Conservation (phyloP, 179 eudicot species). For the Beta macrorhiza region DNA sequence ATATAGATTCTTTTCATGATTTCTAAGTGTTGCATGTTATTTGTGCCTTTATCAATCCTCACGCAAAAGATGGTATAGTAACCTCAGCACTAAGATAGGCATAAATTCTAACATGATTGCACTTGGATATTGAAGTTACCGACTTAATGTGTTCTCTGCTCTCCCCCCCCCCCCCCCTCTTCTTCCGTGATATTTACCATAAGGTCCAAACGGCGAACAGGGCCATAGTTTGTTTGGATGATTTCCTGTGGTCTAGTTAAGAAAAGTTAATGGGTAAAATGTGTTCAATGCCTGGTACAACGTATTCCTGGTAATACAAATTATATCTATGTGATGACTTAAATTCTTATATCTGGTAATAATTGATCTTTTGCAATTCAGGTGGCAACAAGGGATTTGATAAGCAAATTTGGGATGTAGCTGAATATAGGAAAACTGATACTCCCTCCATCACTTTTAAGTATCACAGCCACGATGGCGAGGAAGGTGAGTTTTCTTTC, state of each 20-base stretch:
- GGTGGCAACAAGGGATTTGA: constrained; percentile 92
- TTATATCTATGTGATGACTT: neutral
- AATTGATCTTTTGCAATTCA: constrained; percentile 24
- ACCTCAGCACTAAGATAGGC: neutral
- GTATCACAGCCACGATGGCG: constrained; percentile 80
- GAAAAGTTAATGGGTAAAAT: neutral
- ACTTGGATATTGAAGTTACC: neutral
- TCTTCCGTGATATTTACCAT: too few relatives aligned
- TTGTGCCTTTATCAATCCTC: neutral
- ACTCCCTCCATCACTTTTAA: constrained; percentile 84
- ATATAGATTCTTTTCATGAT: neutral
- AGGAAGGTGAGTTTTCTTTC: constrained; percentile 63
- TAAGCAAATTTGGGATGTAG: constrained; percentile 92
- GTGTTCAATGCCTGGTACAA: neutral
- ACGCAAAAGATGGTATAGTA: neutral
- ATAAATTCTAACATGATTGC: neutral
- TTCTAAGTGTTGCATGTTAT: too few relatives aligned
- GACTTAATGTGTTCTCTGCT: neutral
- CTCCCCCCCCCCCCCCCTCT: too few relatives aligned
- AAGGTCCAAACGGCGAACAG: too few relatives aligned
- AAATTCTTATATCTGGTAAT: neutral
- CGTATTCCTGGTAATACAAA: neutral
- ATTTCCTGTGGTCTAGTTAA: neutral
- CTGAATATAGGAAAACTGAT: constrained; percentile 66
- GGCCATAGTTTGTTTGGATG: neutral